phyloP scores from a whole-genome alignment of 306 rosid species.

The Lotus japonicus region DNA sequence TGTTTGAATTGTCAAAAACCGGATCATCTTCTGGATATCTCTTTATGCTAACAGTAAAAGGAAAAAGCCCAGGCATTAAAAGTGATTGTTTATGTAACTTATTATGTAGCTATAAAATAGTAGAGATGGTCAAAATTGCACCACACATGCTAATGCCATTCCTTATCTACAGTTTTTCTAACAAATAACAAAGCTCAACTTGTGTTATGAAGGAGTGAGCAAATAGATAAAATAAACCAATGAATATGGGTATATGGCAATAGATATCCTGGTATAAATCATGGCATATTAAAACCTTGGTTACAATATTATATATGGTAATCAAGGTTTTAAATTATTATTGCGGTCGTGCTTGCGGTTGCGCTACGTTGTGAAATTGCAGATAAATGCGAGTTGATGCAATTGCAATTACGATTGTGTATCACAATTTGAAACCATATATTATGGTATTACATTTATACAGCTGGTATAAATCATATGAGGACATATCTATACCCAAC shows the following conservation, averaged over 20 bases:
- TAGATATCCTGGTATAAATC: background rate
- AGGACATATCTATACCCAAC: too few species aligned
- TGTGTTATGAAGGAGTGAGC: background rate
- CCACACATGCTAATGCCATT: background rate
- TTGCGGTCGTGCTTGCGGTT: too few species aligned
- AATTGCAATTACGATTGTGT: too few species aligned
- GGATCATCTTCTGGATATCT: background rate
- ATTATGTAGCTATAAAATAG: background rate
- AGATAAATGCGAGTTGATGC: too few species aligned
- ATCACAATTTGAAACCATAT: too few species aligned
- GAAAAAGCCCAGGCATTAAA: too few species aligned
- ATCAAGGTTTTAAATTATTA: too few species aligned
- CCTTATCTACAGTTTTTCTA: background rate
- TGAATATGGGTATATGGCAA: background rate
- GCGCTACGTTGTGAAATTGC: too few species aligned
- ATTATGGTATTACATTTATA: too few species aligned
- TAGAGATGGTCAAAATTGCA: background rate
- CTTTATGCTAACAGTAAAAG: too few species aligned
- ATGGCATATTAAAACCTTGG: too few species aligned
- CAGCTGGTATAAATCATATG: background rate
- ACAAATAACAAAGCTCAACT: background rate
- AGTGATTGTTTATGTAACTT: background rate
- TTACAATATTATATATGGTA: too few species aligned
- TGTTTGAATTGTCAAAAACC: constrained; percentile 13
- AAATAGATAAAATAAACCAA: background rate